Evolutionary conservation across 192 early-diverging fungal species (phyloP), one percentile per base, ranked within the genome.

Genomic region (Coemansia furcata): DNA sequence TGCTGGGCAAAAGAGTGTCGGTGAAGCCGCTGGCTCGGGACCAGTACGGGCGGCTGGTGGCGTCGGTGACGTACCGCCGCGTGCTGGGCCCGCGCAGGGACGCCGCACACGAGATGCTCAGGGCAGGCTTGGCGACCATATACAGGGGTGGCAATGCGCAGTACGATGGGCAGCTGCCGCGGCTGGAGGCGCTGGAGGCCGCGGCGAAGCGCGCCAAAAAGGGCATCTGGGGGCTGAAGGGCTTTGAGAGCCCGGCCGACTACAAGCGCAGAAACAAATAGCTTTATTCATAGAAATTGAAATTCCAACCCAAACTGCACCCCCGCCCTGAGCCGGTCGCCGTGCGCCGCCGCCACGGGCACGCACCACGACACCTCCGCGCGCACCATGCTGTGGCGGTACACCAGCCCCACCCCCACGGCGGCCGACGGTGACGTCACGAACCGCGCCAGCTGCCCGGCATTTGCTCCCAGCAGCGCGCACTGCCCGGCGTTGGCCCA

Each of bases 341-440:
- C 77, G 37, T 73, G 66, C 26, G 87, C 71, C 6, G 87, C 88
- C 9, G 85, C 77, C 29, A 94, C 60, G 15, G 97, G 97, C 26
- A 97, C 59, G 69, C 93, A 93, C 70, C 90, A 95, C 71, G 97
- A 98, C 23, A 99, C 73, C 80, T 99, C 97, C 3, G 94, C 85
- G 14, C 95, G 86, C 42, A 94, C 86, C 42, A 93, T 86, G 60
- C 89, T 90, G 73, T 97, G 95, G 40, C 88, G 89, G 35, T 93
- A 93, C 10, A 90, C 90, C 33, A 99, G 80, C 46, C 97, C 97
- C 15, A 94, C 60, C 15, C 97, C 95, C 1, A 86, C 84, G 1
- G 93, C 86, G 3, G 90, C 85, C 39, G 88, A 90, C 8, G 95
- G 93, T 8, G 86, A 83, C 30, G 74, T 66, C 11, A 83, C 68